phyloP scores from a whole-genome alignment of 163 green algal genomes.

The Scenedesmus sp. region DNA sequence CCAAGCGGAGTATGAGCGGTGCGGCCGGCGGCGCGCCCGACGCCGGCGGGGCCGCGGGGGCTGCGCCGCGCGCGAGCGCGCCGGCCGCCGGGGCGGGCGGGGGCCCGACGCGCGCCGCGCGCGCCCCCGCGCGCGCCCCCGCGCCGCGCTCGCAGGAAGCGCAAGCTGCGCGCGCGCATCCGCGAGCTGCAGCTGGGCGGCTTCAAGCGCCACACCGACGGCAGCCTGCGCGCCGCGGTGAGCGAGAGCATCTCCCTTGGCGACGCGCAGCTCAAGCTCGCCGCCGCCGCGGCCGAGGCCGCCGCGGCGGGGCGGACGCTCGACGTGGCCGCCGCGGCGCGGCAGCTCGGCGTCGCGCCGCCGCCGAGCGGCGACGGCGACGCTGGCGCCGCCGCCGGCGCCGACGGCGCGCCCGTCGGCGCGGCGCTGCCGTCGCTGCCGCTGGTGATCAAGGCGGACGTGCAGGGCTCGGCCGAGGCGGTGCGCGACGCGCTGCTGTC shows the following conservation, averaged over 20 bases:
- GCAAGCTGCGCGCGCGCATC: slow-evolving; percentile 22
- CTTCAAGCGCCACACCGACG: slow-evolving; percentile 28
- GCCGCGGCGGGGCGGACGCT: too few species aligned
- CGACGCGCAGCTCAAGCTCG: not conserved
- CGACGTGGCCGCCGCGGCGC: too few species aligned
- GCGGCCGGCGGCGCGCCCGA: too few species aligned
- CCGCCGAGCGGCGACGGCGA: not conserved
- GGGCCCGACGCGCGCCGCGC: too few species aligned
- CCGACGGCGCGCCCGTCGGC: not conserved
- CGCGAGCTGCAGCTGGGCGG: slow-evolving; percentile 21
- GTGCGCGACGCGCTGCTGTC: slow-evolving; percentile 68
- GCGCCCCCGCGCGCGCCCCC: too few species aligned
- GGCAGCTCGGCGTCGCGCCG: not conserved
- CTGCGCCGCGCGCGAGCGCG: too few species aligned
- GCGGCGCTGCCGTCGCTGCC: slow-evolving; percentile 33
- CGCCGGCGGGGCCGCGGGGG: too few species aligned
- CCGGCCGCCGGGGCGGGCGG: too few species aligned
- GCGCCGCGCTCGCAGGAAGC: slow-evolving; percentile 13
- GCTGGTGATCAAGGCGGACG: slow-evolving; percentile 89
- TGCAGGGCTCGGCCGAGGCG: slow-evolving; percentile 87
- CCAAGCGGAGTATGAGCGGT: slow-evolving; percentile 40
- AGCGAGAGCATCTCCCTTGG: not conserved
- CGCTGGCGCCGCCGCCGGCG: slow-evolving; percentile 12
- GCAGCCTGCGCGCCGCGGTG: not conserved
- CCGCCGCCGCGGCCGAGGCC: not conserved